These are phyloP conservation scores for Cutaneotrichosporon arboriforme DNA, from an alignment of 1,284 basidiomycete genomes.

Conservation along the genomic window DNA sequence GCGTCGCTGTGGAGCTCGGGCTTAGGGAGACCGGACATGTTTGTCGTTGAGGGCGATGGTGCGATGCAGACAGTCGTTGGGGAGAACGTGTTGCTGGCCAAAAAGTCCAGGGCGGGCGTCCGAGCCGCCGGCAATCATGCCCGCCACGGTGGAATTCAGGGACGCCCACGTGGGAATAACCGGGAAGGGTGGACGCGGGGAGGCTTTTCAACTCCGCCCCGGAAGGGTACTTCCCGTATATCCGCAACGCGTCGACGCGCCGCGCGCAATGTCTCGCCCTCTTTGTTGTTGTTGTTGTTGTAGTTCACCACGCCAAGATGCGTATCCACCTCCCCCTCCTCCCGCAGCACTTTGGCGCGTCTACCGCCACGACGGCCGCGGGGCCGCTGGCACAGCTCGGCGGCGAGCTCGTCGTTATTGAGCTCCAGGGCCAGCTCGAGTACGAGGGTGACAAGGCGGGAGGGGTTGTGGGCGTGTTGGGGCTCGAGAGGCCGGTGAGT, in stretches of 20 bases:
- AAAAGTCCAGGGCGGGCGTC: background rate
- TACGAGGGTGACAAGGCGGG: conserved; percentile 51
- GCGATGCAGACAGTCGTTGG: background rate
- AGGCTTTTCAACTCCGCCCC: too few relatives aligned
- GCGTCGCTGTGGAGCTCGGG: conserved; percentile 72
- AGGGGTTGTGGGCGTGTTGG: conserved; percentile 44
- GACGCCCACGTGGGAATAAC: background rate
- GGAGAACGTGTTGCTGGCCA: background rate
- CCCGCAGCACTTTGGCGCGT: conserved; percentile 28
- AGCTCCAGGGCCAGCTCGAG: conserved; percentile 51
- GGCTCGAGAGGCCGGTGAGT: conserved; percentile 45
- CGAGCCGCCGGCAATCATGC: background rate
- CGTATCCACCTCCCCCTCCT: conserved; percentile 45
- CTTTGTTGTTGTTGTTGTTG: background rate
- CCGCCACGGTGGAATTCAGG: background rate
- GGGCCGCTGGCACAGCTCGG: conserved; percentile 41
- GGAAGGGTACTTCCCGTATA: too few relatives aligned
- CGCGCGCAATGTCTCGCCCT: background rate
- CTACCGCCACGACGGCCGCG: conserved; percentile 13
- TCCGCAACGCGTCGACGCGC: background rate
- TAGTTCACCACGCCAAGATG: conserved; percentile 24
- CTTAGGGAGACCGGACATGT: conserved; percentile 57
- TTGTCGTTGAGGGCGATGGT: background rate
- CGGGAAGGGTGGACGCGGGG: too few relatives aligned
- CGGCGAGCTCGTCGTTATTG: conserved; percentile 41